Evolutionary conservation across 2,329 filamentous ascomycete species (phyloP), one percentile per base, ranked within the genome.

Genomic region (Fusarium siculi): DNA sequence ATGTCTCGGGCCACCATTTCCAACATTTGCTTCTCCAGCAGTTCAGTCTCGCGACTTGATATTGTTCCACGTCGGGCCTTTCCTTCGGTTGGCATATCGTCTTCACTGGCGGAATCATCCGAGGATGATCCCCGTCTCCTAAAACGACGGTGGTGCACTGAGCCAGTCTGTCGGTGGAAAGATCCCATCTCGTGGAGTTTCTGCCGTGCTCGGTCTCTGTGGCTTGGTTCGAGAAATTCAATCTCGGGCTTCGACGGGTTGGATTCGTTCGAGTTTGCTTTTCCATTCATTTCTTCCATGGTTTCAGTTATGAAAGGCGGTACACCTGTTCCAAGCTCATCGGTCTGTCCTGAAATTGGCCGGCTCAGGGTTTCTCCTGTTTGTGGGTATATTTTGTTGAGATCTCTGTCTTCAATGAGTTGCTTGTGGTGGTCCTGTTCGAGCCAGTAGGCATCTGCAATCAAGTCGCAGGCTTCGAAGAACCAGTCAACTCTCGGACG

Each of bases 371-470:
- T 25, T 46, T 78, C 77, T 40, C 69, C 74, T 10, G 76, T 74
- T 28, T 83, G 82, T 3, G 89, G 86, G 70, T 93, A 97, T 19
- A 98, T 89, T 64, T 89, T 91, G 53, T 89, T 88, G 78, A 94
- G 94, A 76, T 93, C 86, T 19, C 91, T 90, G 81, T 97, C 93
- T 79, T 97, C 93, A 46, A 97, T 92, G 34, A 95, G 85, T 58
- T 87, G 87, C 80, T 95, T 97, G 81, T 98, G 95, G 65, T 92
- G 86, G 37, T 89, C 90, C 77, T 95, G 91, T 80, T 98, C 94
- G 28, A 97, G 84, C 96, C 96, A 99, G 78, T 95, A 94, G 3
- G 93, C 87, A 83, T 99, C 96, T 9, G 95, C 95, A 52, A 98
- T 85, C 81, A 98, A 88, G 79, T 98, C 95, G 63, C 93, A 91